Evolutionary conservation across 108 stramenopile species (phyloP).

Genomic region (Cyclotella kingstonii): DNA sequence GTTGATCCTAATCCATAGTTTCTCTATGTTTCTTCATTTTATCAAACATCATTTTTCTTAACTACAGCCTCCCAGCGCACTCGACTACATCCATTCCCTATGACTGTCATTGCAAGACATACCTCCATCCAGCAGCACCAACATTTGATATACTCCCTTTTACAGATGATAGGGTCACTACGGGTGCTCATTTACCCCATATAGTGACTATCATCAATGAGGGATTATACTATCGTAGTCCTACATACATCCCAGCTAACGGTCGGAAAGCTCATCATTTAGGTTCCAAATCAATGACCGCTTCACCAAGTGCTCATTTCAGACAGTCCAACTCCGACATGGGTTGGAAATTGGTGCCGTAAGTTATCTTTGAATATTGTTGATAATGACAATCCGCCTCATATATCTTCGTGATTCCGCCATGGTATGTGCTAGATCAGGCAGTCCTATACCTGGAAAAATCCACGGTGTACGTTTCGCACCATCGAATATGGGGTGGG

Average conservation of each 20-base stretch:
- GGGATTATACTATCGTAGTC: constrained; percentile 5
- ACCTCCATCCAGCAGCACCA: constrained; percentile 24
- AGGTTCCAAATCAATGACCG: no score
- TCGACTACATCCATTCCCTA: background rate
- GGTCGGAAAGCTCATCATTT: constrained; percentile 10
- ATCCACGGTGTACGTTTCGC: constrained; percentile 25
- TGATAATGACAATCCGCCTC: background rate
- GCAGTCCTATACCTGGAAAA: background rate
- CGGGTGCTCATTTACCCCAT: constrained; percentile 2
- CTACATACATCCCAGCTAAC: background rate
- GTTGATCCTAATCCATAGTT: no score
- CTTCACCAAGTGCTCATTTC: no score
- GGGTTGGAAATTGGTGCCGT: no score
- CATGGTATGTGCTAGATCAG: background rate
- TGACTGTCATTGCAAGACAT: constrained; percentile 29
- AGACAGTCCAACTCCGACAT: no score
- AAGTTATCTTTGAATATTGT: background rate
- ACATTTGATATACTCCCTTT: constrained; percentile 24
- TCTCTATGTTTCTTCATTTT: background rate
- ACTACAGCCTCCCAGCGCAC: background rate
- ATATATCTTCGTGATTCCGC: background rate
- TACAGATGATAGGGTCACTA: background rate
- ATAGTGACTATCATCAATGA: constrained; percentile 19
- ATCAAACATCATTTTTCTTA: background rate
- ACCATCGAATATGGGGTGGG: background rate